Base-by-base conservation (phyloP, 176 grass and related monocot genomes). In the Oropetium thomaeum region DNA sequence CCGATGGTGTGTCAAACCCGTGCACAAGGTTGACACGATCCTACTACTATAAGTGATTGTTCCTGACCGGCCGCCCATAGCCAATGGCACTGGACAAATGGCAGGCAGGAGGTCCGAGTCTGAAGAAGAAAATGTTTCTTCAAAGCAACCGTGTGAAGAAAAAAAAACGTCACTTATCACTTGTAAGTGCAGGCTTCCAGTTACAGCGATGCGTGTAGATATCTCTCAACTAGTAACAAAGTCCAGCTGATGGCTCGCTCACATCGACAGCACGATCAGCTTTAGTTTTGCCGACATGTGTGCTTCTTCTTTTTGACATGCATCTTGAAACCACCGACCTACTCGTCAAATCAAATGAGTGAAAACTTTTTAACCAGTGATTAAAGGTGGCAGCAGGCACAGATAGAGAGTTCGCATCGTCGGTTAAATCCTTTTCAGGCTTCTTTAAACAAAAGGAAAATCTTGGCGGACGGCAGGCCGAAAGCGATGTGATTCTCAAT, bases 1-100 rank as follows among this genome's bases (percentile, higher is more conserved):
- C 26, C 12, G 65, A 15, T 13, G 13, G 42, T 52, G 78, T 39
- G 67, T 9, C 57, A 71, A 31, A 71, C 57, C 34, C 37, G 43
- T 63, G 43, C 20, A 15, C 70, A 33, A 85, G 34, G 30, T 54
- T 52, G 74, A 64, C 70, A 80, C 42, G 83, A 52, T 74, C 62
- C 41, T 54, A n/a, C n/a, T n/a, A n/a, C n/a, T n/a, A n/a, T n/a
- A n/a, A n/a, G n/a, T 42, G 28, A n/a, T 47, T 26, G 8, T 30
- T 49, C n/a, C 38, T 53, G 29, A 25, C 3, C 58, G 25, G n/a
- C n/a, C n/a, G n/a, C n/a, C 20, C 5, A 22, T 22, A 1, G 60
- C 32, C 10, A 40, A 62, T 45, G 58, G 30, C 41, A 38, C 23
- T 17, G 7, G 41, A 61, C 71, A 43, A 60, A 74, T 60, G 71